Conservation (phyloP, 106 monocot species). For the Triglochin maritima region DNA sequence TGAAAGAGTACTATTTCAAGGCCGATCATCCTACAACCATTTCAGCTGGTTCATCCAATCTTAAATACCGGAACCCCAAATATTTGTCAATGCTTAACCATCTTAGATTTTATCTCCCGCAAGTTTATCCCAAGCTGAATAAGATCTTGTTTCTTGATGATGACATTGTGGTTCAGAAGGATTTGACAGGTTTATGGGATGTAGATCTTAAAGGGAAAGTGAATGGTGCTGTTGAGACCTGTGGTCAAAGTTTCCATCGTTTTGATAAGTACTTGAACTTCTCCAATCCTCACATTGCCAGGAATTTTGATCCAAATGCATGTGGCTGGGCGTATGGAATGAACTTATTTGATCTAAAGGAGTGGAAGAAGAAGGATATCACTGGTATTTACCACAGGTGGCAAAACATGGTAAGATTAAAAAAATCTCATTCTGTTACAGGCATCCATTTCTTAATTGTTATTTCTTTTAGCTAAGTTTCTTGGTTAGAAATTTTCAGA, state of each 20-base stretch:
- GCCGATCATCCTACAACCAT: constrained; percentile 40
- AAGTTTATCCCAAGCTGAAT: constrained; percentile 61
- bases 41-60: constrained; percentile 48
- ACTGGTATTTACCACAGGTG: constrained; percentile 61
- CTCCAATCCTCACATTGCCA: constrained; percentile 48
- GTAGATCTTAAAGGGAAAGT: constrained; percentile 57
- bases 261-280: constrained; percentile 65
- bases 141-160: constrained; percentile 75
- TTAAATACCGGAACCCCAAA: constrained; percentile 66
- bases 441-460: neutral
- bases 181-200: constrained; percentile 50
- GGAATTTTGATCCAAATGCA: constrained; percentile 60
- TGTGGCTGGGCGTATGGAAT: constrained; percentile 65
- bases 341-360: constrained; percentile 51
- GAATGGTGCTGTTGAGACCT: constrained; percentile 68
- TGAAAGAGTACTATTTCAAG: constrained; percentile 60
- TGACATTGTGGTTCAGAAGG: constrained; percentile 60
- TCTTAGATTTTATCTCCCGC: constrained; percentile 59
- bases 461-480: neutral
- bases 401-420: constrained; percentile 42
- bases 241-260: constrained; percentile 56
- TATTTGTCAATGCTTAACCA: constrained; percentile 72
- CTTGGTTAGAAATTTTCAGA: neutral
- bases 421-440: neutral
- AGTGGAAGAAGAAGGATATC: constrained; percentile 63